A percentile compares a stretch with the other conserved stretches of the same genome.
These are phyloP conservation scores for Penicillium sp. DNA, from an alignment of 2,329 filamentous ascomycete species.

Conservation along the genomic window DNA sequence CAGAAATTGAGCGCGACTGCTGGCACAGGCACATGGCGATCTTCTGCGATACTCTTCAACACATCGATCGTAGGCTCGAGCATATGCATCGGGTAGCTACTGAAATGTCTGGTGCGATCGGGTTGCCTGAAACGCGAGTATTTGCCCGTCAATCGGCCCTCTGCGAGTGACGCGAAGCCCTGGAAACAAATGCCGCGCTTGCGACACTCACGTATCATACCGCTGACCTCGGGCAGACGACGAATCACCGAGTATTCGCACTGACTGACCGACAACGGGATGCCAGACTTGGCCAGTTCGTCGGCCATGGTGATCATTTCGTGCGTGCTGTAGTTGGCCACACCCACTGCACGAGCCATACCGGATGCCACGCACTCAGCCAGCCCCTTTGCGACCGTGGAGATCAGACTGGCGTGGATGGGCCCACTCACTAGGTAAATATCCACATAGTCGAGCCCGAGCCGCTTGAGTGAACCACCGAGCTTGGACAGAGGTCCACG, in stretches of 20 bases:
- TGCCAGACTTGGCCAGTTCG: conserved; percentile 35
- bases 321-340: conserved; percentile 43
- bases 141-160: conserved; percentile 41
- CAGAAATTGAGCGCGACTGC: conserved; percentile 46
- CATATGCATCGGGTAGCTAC: conserved; percentile 44
- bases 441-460: conserved; percentile 42
- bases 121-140: conserved; percentile 39
- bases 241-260: conserved; percentile 45
- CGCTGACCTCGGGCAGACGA: conserved; percentile 39
- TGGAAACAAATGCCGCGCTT: conserved; percentile 43
- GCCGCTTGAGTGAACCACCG: conserved; percentile 35
- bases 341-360: conserved; percentile 41
- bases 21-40: conserved; percentile 31
- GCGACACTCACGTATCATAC: conserved; percentile 40
- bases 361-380: conserved; percentile 44
- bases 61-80: conserved; percentile 38
- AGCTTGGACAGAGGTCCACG: conserved; percentile 36
- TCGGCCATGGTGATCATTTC: conserved; percentile 44
- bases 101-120: conserved; percentile 37
- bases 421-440: conserved; percentile 45
- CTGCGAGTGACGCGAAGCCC: conserved; percentile 41
- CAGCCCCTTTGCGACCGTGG: conserved; percentile 39
- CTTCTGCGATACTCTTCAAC: conserved; percentile 35
- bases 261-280: conserved; percentile 45
- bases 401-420: conserved; percentile 40